Base-by-base conservation (phyloP, 441 rosid species). In the Eruca vesicaria region DNA sequence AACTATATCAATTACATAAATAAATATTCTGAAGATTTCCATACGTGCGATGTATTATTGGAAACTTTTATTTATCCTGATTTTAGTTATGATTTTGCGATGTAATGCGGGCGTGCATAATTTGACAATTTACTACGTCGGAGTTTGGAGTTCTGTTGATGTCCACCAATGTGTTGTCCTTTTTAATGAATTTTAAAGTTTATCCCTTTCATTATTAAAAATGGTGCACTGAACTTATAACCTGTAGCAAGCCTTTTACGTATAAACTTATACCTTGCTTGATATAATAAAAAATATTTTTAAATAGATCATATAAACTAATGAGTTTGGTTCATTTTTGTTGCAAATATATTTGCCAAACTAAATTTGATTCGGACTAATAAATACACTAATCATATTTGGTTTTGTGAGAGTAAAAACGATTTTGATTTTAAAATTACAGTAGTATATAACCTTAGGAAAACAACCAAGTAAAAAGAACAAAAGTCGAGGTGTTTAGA, bases 51-150 rank as follows among this genome's bases (percentile, higher is more conserved):
- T 48, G 23, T 28, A 53, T 35, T 67, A 28, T 59, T n/a, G 36
- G 52, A 16, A n/a, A 7, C 7, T 58, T 74, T 15, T 32, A 7
- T 58, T 43, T 73, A 29, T 41, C 50, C 50, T 66, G 77, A 16
- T 73, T 67, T 45, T 59, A 36, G 29, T 59, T 59, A 59, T 59
- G 56, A 16, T 33, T 67, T 67, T 48, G 15, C 55, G 50, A 45
- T 66, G 53, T 74, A 31, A 63, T 16, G 63, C 14, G 11, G 67
- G 32, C 72, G 78, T 74, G 76, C 76, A 66, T 58, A 28, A 19
- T 55, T 23, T 23, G 26, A 31, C 59, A 7, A 41, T 45, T 43
- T 23, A 23, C n/a, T 32, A 57, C 38, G 76, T 33, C 15, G 38
- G 31, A 28, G 58, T 18, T 19, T 10, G 28, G 28, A 20, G 15